A percentile compares a stretch with the other conserved stretches of the same genome.
Evolutionary conservation across 164 flowering plant genomes (phyloP).

Genomic region (Nymphaea colorata): DNA sequence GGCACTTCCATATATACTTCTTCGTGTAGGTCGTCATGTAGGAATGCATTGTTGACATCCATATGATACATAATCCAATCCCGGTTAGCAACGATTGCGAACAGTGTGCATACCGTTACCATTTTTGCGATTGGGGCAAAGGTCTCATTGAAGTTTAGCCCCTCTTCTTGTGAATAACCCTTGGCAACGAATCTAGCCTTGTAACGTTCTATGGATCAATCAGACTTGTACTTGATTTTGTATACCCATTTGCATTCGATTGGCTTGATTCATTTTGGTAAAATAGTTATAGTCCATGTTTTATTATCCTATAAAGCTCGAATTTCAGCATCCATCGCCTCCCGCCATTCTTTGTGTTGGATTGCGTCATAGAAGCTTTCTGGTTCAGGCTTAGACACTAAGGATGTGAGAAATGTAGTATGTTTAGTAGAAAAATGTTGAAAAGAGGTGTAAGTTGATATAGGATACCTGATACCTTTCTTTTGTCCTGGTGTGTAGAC

Average conservation of each 20-base stretch:
- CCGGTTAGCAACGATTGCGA: background rate
- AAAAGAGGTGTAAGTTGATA: too few relatives aligned
- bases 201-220: background rate
- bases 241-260: conserved; percentile 2
- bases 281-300: background rate
- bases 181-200: background rate
- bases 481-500: too few relatives aligned
- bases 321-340: conserved; percentile 1
- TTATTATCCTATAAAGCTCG: conserved; percentile 1
- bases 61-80: background rate
- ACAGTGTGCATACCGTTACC: background rate
- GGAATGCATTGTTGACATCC: background rate
- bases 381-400: too few relatives aligned
- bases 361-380: too few relatives aligned
- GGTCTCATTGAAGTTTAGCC: background rate
- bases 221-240: background rate
- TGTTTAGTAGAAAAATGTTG: too few relatives aligned
- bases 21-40: background rate
- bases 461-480: too few relatives aligned
- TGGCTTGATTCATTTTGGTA: background rate
- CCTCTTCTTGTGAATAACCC: background rate
- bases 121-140: background rate
- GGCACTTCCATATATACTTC: background rate
- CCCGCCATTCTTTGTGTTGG: background rate
- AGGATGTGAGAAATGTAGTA: too few relatives aligned